Evolutionary conservation across 306 rosid genomes (phyloP).

Genomic region (Inga leiocalycina): DNA sequence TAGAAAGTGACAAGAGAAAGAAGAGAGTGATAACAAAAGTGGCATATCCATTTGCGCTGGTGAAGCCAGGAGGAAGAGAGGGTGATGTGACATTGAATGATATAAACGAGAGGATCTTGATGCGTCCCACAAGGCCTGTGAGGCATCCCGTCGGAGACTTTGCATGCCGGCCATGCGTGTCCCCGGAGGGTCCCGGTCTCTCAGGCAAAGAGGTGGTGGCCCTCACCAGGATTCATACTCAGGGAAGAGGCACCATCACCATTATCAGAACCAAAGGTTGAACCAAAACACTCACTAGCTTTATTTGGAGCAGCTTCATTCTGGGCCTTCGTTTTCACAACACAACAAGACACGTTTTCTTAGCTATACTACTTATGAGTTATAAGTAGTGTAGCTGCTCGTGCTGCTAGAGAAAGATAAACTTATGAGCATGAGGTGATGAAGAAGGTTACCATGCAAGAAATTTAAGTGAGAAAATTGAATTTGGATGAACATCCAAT

Average conservation of each 20-base stretch:
- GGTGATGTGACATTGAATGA: slow-evolving; percentile 93
- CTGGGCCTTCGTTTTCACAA: slow-evolving; percentile 41
- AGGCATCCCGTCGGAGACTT: slow-evolving; percentile 95
- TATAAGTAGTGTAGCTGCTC: not conserved
- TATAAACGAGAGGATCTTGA: slow-evolving; percentile 84
- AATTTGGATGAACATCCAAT: slow-evolving; percentile 32
- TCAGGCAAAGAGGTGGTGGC: slow-evolving; percentile 98
- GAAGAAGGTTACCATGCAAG: not conserved
- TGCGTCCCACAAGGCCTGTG: slow-evolving; percentile 89
- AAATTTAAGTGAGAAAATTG: not conserved
- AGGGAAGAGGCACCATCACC: slow-evolving; percentile 91
- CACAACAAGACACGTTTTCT: not conserved
- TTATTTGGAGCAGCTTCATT: slow-evolving; percentile 43
- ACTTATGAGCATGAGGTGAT: not conserved
- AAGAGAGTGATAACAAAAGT: slow-evolving; percentile 44
- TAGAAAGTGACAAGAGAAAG: slow-evolving; percentile 33
- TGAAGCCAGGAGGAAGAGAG: slow-evolving; percentile 91
- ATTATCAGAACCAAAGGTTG: slow-evolving; percentile 92
- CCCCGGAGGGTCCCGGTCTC: slow-evolving; percentile 77
- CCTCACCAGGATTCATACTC: slow-evolving; percentile 88
- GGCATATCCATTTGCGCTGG: slow-evolving; percentile 91
- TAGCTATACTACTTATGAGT: not conserved
- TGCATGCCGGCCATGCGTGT: slow-evolving; percentile 93
- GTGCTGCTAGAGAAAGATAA: not conserved
- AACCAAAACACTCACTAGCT: slow-evolving; percentile 18